Percentiles rank a stretch among this genome's conserved stretches.
Evolutionary conservation across 2,329 filamentous ascomycete genomes (phyloP).

Genomic region (Hyphodiscus sp.): DNA sequence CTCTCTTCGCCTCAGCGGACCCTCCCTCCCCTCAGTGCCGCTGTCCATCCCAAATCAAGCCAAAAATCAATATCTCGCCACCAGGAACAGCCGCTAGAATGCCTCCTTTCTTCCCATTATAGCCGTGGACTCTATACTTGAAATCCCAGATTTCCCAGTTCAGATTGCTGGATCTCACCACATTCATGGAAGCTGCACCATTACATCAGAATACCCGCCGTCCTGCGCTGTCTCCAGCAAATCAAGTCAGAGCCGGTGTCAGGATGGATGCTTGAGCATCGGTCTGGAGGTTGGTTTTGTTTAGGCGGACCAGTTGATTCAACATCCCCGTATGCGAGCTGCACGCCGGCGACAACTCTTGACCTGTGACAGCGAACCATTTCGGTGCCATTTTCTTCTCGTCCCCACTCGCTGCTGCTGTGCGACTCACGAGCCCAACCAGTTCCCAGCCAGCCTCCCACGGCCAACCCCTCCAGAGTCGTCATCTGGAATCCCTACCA

Average conservation of each 20-base stretch:
- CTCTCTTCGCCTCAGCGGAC: too few species aligned
- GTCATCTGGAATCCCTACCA: neutral
- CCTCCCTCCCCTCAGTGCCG: neutral
- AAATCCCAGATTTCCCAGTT: conserved; percentile 7
- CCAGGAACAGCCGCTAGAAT: conserved; percentile 9
- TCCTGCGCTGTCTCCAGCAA: neutral
- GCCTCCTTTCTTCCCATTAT: conserved; percentile 1
- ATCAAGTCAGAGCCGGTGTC: neutral
- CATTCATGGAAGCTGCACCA: conserved; percentile 1
- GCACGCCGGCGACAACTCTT: neutral
- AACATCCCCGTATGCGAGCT: neutral
- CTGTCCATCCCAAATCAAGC: neutral
- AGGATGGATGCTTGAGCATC: too few species aligned
- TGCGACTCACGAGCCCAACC: neutral
- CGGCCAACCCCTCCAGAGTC: neutral
- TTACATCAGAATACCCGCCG: conserved; percentile 4
- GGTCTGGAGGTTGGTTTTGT: too few species aligned
- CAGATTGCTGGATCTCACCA: neutral
- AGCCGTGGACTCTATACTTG: conserved; percentile 2
- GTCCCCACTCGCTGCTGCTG: neutral
- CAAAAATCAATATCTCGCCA: neutral
- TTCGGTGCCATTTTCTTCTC: neutral
- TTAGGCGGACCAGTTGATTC: neutral
- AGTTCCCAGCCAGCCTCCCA: neutral
- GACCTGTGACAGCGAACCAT: neutral